phyloP scores from a whole-genome alignment of 768 basidiomycete genomes.

The Suillus subluteus region DNA sequence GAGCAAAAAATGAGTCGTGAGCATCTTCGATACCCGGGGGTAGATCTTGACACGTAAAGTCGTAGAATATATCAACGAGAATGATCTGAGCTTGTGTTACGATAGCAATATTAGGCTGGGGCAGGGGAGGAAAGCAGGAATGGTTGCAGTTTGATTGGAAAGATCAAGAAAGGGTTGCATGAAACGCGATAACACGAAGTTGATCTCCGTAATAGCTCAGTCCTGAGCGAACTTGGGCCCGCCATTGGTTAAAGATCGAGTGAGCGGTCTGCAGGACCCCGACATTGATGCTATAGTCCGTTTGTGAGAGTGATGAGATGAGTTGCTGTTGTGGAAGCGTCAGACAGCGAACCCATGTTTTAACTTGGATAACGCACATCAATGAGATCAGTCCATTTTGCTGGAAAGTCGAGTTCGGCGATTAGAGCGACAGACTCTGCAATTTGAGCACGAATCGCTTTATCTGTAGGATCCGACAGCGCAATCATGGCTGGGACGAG shows the following conservation, averaged over 20 bases:
- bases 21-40: conserved; percentile 93
- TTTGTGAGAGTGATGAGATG: conserved; percentile 75
- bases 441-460: conserved; percentile 77
- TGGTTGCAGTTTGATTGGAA: conserved; percentile 66
- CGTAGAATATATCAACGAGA: conserved; percentile 87
- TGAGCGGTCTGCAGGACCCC: conserved; percentile 94
- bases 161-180: conserved; percentile 82
- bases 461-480: conserved; percentile 75
- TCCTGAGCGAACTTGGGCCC: conserved; percentile 89
- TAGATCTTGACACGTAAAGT: conserved; percentile 93
- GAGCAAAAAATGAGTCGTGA: conserved; percentile 80
- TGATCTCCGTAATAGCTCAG: conserved; percentile 88
- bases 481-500: conserved; percentile 92
- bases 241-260: conserved; percentile 94
- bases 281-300: conserved; percentile 84
- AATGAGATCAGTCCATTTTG: conserved; percentile 85
- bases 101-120: conserved; percentile 45
- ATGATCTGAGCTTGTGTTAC: conserved; percentile 78
- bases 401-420: conserved; percentile 90
- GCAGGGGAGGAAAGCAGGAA: conserved; percentile 49
- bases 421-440: conserved; percentile 93
- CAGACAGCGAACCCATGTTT: conserved; percentile 1
- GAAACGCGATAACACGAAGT: conserved; percentile 85
- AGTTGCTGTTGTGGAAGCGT: conserved; percentile 69
- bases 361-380: conserved; percentile 61